Evolutionary conservation across 179 eudicot genomes (phyloP).

Genomic region (Beta lomatogona): DNA sequence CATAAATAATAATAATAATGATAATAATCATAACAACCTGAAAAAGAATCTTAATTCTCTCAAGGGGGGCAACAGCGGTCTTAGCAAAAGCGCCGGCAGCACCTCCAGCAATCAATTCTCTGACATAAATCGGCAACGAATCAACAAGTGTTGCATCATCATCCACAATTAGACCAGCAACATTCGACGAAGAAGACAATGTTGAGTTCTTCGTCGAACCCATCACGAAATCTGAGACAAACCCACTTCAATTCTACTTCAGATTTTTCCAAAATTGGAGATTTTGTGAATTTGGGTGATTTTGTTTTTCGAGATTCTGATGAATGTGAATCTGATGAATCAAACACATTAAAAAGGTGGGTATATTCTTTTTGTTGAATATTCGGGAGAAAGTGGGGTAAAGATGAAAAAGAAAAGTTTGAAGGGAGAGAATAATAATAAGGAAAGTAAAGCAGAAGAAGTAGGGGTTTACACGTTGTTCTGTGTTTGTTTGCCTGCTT

Average conservation of each 20-base stretch:
- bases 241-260: slow-evolving; percentile 6
- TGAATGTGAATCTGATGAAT: neutral
- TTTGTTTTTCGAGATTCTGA: neutral
- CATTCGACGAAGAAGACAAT: slow-evolving; percentile 49
- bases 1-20: too few relatives aligned
- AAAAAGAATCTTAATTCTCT: slow-evolving; percentile 86
- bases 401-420: neutral
- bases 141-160: slow-evolving; percentile 50
- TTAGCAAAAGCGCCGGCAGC: slow-evolving; percentile 94
- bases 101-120: slow-evolving; percentile 96
- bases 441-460: too few relatives aligned
- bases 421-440: neutral
- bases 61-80: slow-evolving; percentile 93
- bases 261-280: neutral
- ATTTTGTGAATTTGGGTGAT: neutral
- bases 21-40: slow-evolving; percentile 31
- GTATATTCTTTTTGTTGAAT: neutral
- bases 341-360: slow-evolving; percentile 5
- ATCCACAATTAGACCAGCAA: slow-evolving; percentile 60
- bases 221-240: slow-evolving; percentile 42
- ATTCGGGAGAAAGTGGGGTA: neutral
- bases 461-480: neutral
- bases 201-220: slow-evolving; percentile 72
- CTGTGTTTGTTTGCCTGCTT: neutral
- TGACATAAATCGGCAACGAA: slow-evolving; percentile 74